Conservation (phyloP, 495 filamentous ascomycete species). For the Neurospora intermedia region DNA sequence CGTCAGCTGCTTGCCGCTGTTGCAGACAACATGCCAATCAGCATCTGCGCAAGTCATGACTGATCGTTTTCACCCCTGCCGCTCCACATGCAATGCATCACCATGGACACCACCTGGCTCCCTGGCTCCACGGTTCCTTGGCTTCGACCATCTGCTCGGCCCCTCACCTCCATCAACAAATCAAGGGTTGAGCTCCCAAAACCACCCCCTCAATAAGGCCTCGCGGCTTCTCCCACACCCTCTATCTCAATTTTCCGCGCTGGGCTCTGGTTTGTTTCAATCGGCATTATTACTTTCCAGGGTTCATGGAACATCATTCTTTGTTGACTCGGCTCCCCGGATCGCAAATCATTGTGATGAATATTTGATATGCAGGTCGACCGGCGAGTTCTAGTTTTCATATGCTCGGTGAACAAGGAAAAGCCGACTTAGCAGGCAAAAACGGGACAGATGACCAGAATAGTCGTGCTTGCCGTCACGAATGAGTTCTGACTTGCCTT, state of each 20-base stretch:
- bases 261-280: background rate
- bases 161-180: constrained; percentile 8
- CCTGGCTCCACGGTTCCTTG: constrained; percentile 6
- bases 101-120: constrained; percentile 5
- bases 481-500: background rate
- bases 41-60: constrained; percentile 1
- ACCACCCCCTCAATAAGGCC: constrained; percentile 8
- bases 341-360: background rate
- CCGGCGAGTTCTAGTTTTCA: background rate
- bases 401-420: background rate
- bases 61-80: constrained; percentile 14
- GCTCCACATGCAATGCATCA: constrained; percentile 7
- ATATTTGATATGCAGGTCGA: background rate
- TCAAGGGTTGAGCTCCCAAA: constrained; percentile 10
- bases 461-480: background rate
- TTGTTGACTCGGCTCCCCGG: background rate
- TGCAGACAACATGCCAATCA: constrained; percentile 15
- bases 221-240: constrained; percentile 15
- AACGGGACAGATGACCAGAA: background rate
- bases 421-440: background rate
- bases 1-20: constrained; percentile 19
- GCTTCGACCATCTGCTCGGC: constrained; percentile 7
- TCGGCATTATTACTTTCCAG: background rate
- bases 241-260: constrained; percentile 4
- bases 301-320: background rate